Percentiles rank a stretch among this genome's conserved stretches.
phyloP scores from a whole-genome alignment of 129 eudicot species.

The Helichrysum umbraculigerum region DNA sequence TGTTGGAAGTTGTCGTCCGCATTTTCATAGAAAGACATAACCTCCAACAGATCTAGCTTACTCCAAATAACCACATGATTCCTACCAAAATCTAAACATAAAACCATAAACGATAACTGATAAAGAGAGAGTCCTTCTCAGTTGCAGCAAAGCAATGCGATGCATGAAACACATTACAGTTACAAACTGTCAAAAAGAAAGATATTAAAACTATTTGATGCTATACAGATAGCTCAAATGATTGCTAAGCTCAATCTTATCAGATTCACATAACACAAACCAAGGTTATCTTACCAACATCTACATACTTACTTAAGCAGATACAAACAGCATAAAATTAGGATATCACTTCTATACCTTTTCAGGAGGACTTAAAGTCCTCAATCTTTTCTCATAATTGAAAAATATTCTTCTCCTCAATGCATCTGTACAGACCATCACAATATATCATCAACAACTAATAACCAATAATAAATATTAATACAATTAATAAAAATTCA shows the following conservation, averaged over 20 bases:
- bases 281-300: no score
- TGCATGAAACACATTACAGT: constrained; percentile 7
- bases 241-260: constrained; percentile 7
- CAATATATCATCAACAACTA: constrained; percentile 12
- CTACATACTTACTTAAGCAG: no score
- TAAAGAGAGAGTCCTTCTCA: neutral
- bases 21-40: constrained; percentile 5
- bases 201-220: neutral
- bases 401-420: constrained; percentile 76
- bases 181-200: neutral
- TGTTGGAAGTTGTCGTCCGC: neutral
- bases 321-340: no score
- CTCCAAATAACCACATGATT: constrained; percentile 8
- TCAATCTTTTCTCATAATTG: constrained; percentile 75
- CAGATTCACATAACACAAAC: neutral
- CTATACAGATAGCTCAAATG: neutral
- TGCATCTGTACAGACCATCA: constrained; percentile 45
- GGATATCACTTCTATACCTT: constrained; percentile 49
- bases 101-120: constrained; percentile 10
- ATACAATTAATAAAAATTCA: neutral
- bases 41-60: constrained; percentile 4
- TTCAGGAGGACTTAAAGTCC: constrained; percentile 79
- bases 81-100: constrained; percentile 16
- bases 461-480: neutral
- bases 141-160: neutral